Conservation (phyloP, 2,329 filamentous ascomycete species). For the Botrytis porri region DNA sequence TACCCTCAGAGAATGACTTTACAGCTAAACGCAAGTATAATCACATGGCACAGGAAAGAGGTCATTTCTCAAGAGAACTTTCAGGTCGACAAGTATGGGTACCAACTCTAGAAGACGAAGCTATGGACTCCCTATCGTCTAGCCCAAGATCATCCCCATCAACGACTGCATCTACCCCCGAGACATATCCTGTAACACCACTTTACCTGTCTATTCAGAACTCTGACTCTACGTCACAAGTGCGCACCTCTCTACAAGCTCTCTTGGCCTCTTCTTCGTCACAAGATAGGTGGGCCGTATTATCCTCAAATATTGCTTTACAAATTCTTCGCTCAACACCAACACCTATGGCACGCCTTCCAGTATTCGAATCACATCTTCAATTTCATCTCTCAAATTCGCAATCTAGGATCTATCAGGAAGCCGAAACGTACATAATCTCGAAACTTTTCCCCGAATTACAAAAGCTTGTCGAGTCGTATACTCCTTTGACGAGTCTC, state of each 20-base stretch:
- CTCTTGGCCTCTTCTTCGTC: constrained; percentile 35
- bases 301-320: constrained; percentile 34
- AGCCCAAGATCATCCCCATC: constrained; percentile 37
- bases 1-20: constrained; percentile 35
- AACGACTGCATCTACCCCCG: constrained; percentile 33
- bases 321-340: constrained; percentile 38
- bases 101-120: constrained; percentile 30
- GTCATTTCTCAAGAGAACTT: constrained; percentile 28
- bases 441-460: constrained; percentile 34
- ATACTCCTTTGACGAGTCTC: constrained; percentile 34
- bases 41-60: constrained; percentile 25
- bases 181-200: constrained; percentile 31
- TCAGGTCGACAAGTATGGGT: constrained; percentile 32
- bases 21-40: constrained; percentile 24
- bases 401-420: constrained; percentile 33
- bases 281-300: constrained; percentile 33
- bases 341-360: constrained; percentile 33
- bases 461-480: constrained; percentile 33
- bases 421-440: constrained; percentile 34
- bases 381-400: constrained; percentile 36
- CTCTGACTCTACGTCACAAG: constrained; percentile 30
- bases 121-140: constrained; percentile 26
- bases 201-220: constrained; percentile 31
- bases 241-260: constrained; percentile 34
- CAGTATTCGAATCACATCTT: constrained; percentile 36